phyloP scores from a whole-genome alignment of 192 early-diverging fungal genomes.

The Neocallimastix lanati region DNA sequence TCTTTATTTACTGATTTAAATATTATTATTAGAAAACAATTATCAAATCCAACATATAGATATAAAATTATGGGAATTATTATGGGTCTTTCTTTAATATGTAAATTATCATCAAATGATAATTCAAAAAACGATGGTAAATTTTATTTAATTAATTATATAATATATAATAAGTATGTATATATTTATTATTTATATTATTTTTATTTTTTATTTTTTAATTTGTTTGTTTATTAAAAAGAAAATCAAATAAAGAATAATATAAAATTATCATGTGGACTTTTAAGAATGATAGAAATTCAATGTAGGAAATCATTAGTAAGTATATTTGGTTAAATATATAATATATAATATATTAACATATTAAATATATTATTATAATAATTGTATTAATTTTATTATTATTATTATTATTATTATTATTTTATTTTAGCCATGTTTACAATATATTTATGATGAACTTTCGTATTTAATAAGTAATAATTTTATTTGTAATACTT shows the following conservation, averaged over 20 bases:
- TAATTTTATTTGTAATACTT: not conserved
- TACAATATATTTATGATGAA: not conserved
- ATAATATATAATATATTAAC: too few relatives aligned
- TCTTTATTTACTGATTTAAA: slow-evolving; percentile 46
- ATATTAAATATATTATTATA: too few relatives aligned
- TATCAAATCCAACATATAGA: slow-evolving; percentile 39
- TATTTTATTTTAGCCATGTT: not conserved
- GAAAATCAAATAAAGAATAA: not conserved
- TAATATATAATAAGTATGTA: too few relatives aligned
- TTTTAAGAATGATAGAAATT: not conserved
- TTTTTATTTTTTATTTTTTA: too few relatives aligned
- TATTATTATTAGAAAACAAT: slow-evolving; percentile 55
- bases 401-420: too few relatives aligned
- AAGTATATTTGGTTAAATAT: too few relatives aligned
- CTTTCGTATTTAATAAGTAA: not conserved
- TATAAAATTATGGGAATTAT: slow-evolving; percentile 58
- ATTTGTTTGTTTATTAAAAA: not conserved
- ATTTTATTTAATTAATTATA: too few relatives aligned
- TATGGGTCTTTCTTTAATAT: slow-evolving; percentile 42
- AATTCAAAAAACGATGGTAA: not conserved
- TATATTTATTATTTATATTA: too few relatives aligned
- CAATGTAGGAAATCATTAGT: not conserved
- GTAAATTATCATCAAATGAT: slow-evolving; percentile 28
- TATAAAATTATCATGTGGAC: not conserved
- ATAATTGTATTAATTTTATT: too few relatives aligned